Conservation (phyloP, 139 green algal species). For the Chlorella vulgaris region DNA sequence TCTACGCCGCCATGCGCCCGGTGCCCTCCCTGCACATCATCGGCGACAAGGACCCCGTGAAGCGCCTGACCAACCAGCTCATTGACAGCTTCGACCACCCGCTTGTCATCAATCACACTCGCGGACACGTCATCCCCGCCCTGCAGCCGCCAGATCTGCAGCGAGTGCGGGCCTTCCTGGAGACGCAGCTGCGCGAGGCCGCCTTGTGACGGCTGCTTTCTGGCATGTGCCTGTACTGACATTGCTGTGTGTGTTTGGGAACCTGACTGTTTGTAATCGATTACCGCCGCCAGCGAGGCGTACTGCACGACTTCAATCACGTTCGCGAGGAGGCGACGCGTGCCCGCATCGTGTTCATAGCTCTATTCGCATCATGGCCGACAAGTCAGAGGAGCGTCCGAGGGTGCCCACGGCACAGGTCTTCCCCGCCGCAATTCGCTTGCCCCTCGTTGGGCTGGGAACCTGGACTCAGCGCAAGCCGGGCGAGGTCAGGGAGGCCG, state of each 20-base stretch:
- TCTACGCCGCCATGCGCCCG: conserved; percentile 39
- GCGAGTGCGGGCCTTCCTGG: conserved; percentile 49
- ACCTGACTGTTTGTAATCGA: too few relatives aligned
- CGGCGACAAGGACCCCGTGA: conserved; percentile 44
- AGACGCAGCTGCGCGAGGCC: conserved; percentile 38
- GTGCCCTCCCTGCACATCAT: conserved; percentile 63
- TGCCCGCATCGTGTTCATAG: too few relatives aligned
- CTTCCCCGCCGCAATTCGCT: background rate
- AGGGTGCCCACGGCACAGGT: background rate
- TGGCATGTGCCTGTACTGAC: too few relatives aligned
- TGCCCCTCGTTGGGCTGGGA: conserved; percentile 22
- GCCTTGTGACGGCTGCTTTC: conserved; percentile 6
- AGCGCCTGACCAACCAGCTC: conserved; percentile 35
- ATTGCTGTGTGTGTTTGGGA: too few relatives aligned
- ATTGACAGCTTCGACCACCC: conserved; percentile 40
- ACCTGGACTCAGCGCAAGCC: conserved; percentile 28
- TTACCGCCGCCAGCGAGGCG: too few relatives aligned
- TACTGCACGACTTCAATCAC: too few relatives aligned
- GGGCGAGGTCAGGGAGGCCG: conserved; percentile 1
- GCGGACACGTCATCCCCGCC: conserved; percentile 61
- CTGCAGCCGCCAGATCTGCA: conserved; percentile 51
- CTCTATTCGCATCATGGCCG: background rate
- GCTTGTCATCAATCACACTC: background rate
- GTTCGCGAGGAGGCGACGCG: too few relatives aligned
- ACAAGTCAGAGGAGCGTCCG: background rate